phyloP scores from a whole-genome alignment of 495 filamentous ascomycete genomes.

The Penicillium pancosmium region DNA sequence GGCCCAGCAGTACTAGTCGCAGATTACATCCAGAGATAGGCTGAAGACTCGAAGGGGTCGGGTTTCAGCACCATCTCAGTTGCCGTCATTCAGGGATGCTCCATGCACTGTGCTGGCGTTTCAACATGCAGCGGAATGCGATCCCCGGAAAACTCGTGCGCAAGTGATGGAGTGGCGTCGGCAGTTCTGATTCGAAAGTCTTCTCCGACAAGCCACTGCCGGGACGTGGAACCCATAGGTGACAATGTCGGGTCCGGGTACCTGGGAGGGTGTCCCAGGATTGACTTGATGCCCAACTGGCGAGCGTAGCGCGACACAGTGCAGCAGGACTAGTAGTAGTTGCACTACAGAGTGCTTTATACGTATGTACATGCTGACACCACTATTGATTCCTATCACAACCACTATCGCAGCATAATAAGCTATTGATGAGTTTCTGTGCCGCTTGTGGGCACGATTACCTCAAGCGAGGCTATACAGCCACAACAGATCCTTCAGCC shows the following conservation, averaged over 20 bases:
- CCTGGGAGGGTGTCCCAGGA: slow-evolving; percentile 7
- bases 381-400: background rate
- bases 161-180: slow-evolving; percentile 27
- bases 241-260: slow-evolving; percentile 14
- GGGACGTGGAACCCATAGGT: slow-evolving; percentile 19
- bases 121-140: slow-evolving; percentile 17
- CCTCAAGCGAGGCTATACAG: background rate
- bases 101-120: slow-evolving; percentile 1
- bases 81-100: background rate
- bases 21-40: slow-evolving; percentile 2
- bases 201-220: slow-evolving; percentile 26
- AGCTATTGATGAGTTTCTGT: background rate
- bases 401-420: background rate
- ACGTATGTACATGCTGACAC: too few species aligned
- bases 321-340: background rate
- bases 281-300: slow-evolving; percentile 5
- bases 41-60: background rate
- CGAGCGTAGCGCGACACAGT: background rate
- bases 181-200: slow-evolving; percentile 24
- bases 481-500: background rate
- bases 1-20: slow-evolving; percentile 1
- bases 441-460: background rate
- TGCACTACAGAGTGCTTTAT: background rate
- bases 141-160: slow-evolving; percentile 19
- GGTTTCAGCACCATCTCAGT: slow-evolving; percentile 1